Conservation (phyloP, 2,329 filamentous ascomycete genomes). For the Sporothrix euskadiensis region DNA sequence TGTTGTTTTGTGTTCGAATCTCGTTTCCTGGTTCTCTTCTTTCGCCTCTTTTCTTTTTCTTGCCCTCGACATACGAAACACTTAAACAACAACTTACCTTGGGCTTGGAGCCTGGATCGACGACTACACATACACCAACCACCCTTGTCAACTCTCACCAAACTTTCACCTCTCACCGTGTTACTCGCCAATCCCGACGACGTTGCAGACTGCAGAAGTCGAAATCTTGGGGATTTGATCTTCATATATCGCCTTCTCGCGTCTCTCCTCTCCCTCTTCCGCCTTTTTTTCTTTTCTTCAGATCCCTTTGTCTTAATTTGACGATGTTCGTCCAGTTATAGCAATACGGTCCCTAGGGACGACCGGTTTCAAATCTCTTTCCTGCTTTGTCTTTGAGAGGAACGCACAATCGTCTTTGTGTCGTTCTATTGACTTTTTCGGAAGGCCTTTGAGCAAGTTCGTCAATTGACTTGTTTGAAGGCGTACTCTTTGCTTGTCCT, state of each 20-base stretch:
- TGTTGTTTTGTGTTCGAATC: background rate
- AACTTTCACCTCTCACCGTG: background rate
- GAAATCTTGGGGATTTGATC: background rate
- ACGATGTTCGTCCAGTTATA: slow-evolving; percentile 40
- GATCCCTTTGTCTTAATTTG: slow-evolving; percentile 1
- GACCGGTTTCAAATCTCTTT: slow-evolving; percentile 34
- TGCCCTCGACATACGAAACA: background rate
- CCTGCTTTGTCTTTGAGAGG: slow-evolving; percentile 3
- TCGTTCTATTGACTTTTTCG: slow-evolving; percentile 12
- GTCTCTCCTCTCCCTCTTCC: background rate
- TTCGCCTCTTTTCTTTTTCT: background rate
- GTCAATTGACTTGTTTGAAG: slow-evolving; percentile 21
- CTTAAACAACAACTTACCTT: background rate
- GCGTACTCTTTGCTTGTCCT: background rate
- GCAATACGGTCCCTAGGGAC: slow-evolving; percentile 50
- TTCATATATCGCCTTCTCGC: background rate
- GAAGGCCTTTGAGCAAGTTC: slow-evolving; percentile 22
- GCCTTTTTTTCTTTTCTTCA: background rate
- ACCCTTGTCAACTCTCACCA: background rate
- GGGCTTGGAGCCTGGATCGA: slow-evolving; percentile 2
- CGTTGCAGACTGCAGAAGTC: background rate
- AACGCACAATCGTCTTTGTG: slow-evolving; percentile 19
- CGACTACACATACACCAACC: background rate
- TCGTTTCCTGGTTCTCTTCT: background rate
- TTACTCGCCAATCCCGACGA: background rate